Evolutionary conservation across 2,329 filamentous ascomycete species (phyloP).

Genomic region (Diplocarpon mali): DNA sequence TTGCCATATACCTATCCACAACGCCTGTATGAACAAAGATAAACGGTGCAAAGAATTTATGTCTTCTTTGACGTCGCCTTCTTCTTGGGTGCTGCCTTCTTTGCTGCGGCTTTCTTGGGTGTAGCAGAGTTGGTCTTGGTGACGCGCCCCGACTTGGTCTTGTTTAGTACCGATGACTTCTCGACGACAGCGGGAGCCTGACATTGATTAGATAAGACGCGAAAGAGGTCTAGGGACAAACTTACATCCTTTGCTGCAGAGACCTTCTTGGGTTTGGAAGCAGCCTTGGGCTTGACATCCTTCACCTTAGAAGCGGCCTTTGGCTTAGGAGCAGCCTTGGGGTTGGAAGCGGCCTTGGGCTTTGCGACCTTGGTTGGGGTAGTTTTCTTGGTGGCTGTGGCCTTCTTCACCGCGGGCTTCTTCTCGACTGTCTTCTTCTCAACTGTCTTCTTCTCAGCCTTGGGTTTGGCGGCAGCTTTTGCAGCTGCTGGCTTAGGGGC

Average conservation of each 20-base stretch:
- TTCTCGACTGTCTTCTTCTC: slow-evolving; percentile 30
- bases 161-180: slow-evolving; percentile 49
- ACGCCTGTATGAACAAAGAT: slow-evolving; percentile 19
- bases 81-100: slow-evolving; percentile 26
- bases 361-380: slow-evolving; percentile 25
- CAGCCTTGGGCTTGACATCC: slow-evolving; percentile 29
- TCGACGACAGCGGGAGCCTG: slow-evolving; percentile 55
- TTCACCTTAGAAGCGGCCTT: no score
- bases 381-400: slow-evolving; percentile 23
- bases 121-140: slow-evolving; percentile 57
- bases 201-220: slow-evolving; percentile 16
- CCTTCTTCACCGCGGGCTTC: slow-evolving; percentile 31
- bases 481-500: slow-evolving; percentile 34
- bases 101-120: slow-evolving; percentile 40
- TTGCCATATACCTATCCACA: slow-evolving; percentile 14
- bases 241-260: slow-evolving; percentile 21
- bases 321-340: slow-evolving; percentile 31
- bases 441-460: slow-evolving; percentile 28
- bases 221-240: background rate
- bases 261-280: slow-evolving; percentile 26
- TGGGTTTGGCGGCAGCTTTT: slow-evolving; percentile 27
- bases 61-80: slow-evolving; percentile 28
- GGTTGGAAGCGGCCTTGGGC: slow-evolving; percentile 23
- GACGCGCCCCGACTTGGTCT: slow-evolving; percentile 64
- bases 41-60: slow-evolving; percentile 6